Base-by-base conservation (phyloP, 148 eudicot genomes). In the Chenopodium quinoa region DNA sequence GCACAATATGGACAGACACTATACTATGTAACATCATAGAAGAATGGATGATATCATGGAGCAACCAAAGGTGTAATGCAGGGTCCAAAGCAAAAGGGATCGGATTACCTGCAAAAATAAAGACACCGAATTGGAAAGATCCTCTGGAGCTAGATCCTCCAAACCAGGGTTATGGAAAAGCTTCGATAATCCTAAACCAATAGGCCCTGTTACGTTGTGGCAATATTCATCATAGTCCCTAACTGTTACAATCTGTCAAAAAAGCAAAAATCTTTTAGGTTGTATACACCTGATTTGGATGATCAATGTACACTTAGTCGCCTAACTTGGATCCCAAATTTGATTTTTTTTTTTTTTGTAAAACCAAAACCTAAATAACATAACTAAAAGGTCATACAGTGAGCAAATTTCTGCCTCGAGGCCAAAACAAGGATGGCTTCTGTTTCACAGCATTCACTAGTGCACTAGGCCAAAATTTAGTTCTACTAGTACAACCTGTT, bases 151-250 rank as follows among this genome's bases (percentile, higher is more conserved):
- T 75, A 91, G 72, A 83, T 91, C 91, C 90, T 95, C 98, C 4
- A 76, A 73, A 52, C 98, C 98, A 79, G 97, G 86, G 79, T 93
- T 93, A 85, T 93, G 91, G 87, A 95, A 93, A 58, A 95, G 92
- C 89, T 95, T 93, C 40, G 98, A 93, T 83, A 95, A 81, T 9
- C 98, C 97, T 68, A 93, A 83, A 50, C 97, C 98, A 79, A 93
- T 94, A 82, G 92, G 93, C 80, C 97, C 97, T 54, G 98, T 94
- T 29, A 91, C 97, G 73, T 92, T 91, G 84, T 91, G 94, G 86
- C 97, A 95, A 81, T 95, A 95, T 81, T 95, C 98, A 85, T 95
- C 94, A 85, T 93, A 95, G 78, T 95, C 98, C 66, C 88, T 89
- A 84, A 87, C 81, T 82, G 96, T 90, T 87, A 92, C 97, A 5